Evolutionary conservation across 2,329 filamentous ascomycete genomes (phyloP).

Genomic region (Aspergillus pseudoterreus): DNA sequence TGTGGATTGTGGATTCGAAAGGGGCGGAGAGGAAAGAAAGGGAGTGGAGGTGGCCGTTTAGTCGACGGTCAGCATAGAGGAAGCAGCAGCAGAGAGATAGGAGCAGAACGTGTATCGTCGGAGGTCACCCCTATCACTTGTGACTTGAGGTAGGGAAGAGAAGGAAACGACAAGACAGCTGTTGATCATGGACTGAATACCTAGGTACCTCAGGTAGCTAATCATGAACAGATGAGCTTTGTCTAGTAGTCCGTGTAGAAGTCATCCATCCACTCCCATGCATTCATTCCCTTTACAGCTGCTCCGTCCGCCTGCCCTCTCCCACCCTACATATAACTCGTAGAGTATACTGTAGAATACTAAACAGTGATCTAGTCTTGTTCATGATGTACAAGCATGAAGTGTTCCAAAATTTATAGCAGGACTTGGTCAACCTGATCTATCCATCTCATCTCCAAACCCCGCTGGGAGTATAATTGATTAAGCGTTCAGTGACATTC

Average conservation of each 20-base stretch:
- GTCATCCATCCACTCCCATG: too few species aligned
- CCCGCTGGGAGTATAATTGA: background rate
- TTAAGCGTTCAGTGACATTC: background rate
- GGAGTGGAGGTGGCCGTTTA: too few species aligned
- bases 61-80: background rate
- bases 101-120: too few species aligned
- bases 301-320: background rate
- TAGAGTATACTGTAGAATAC: background rate
- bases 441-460: background rate
- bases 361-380: background rate
- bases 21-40: background rate
- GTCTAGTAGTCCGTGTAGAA: too few species aligned
- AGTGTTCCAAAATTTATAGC: background rate
- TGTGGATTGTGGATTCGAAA: background rate
- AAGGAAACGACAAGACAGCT: background rate
- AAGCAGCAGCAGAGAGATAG: too few species aligned
- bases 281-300: too few species aligned
- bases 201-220: too few species aligned
- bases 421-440: background rate
- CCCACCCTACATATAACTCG: background rate
- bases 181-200: constrained; percentile 1
- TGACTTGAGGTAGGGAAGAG: too few species aligned
- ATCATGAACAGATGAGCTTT: too few species aligned
- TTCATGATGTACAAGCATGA: background rate
- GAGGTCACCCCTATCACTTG: background rate